These are phyloP conservation scores for Pleurotus giganteus DNA, from an alignment of 768 basidiomycete genomes.

Conservation along the genomic window DNA sequence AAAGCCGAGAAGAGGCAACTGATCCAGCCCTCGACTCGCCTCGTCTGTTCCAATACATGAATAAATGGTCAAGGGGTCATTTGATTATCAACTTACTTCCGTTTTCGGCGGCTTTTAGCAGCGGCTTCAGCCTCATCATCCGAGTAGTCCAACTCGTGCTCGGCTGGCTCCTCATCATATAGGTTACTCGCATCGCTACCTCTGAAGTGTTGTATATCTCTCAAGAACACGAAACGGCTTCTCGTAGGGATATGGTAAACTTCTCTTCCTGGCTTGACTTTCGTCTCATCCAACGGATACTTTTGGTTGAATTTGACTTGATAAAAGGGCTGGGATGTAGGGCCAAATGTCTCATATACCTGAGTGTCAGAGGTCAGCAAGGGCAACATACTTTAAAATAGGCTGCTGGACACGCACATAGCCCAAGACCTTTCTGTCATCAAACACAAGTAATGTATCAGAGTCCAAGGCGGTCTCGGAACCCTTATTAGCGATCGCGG, in stretches of 20 bases:
- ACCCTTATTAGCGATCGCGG: slow-evolving; percentile 39
- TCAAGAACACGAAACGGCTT: slow-evolving; percentile 83
- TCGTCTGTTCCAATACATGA: slow-evolving; percentile 37
- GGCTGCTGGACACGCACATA: slow-evolving; percentile 54
- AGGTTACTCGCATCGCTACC: slow-evolving; percentile 95
- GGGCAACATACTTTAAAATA: slow-evolving; percentile 4
- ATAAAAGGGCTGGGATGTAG: slow-evolving; percentile 87
- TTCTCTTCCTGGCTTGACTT: slow-evolving; percentile 52
- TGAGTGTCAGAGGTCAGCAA: slow-evolving; percentile 33
- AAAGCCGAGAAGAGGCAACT: slow-evolving; percentile 50
- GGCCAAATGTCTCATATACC: slow-evolving; percentile 96
- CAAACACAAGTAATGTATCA: slow-evolving; percentile 88
- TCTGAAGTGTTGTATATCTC: slow-evolving; percentile 64
- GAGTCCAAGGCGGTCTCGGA: slow-evolving; percentile 75
- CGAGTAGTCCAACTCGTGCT: slow-evolving; percentile 90
- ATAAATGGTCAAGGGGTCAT: slow-evolving; percentile 8
- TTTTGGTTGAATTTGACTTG: slow-evolving; percentile 75
- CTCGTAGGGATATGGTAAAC: slow-evolving; percentile 82
- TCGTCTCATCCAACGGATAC: slow-evolving; percentile 59
- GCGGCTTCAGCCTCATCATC: slow-evolving; percentile 91
- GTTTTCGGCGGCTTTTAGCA: slow-evolving; percentile 59
- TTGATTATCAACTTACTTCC: slow-evolving; percentile 41
- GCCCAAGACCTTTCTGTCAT: slow-evolving; percentile 87
- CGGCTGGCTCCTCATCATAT: slow-evolving; percentile 90
- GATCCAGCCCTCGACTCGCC: slow-evolving; percentile 48